Evolutionary conservation across 139 green algal species (phyloP), one percentile per base, ranked within the genome.

Genomic region (Mesotaenium endlicherianum): DNA sequence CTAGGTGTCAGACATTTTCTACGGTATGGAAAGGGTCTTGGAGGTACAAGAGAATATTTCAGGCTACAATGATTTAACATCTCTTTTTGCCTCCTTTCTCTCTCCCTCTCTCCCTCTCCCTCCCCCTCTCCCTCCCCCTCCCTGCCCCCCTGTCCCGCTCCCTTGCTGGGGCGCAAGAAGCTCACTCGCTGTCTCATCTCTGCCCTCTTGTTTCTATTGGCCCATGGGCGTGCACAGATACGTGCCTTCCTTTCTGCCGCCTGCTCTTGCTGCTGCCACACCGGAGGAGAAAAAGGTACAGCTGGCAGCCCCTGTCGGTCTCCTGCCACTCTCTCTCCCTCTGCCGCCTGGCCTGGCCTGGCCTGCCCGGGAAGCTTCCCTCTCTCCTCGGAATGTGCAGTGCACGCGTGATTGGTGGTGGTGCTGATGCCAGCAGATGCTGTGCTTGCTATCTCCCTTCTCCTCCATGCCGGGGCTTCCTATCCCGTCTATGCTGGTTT

Each of bases 121-220:
- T 3, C 70, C 16, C 36, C 1, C 70, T 58, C 70, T 3, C 36
- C 14, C n/a, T 6, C 38, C 70, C 87, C 40, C 67, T 70, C 1
- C 30, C 39, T 68, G 36, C 14, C 36, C 50, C 70, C 14, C 70
- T n/a, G 3, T 16, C 70, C 17, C 70, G 8, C 8, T 34, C 14
- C 8, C 11, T 4, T 36, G 26, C 80, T 84, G 78, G 78, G 86
- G 1, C 26, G 20, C 53, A 64, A 64, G 53, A 64, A 34, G 53
- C 20, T 26, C 53, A 64, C 26, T 64, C 53, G 53, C 26, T 64
- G 53, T 64, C 53, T 34, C 20, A 64, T 34, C 53, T 26, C 20
- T 74, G 36, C 11, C 60, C 67, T 1, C 43, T 95, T 74, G 60
- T 49, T 14, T 49, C 11, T 74, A 30, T 74, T 74, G 6, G 6